A percentile compares a stretch with the other conserved stretches of the same genome.
Conservation (phyloP, 805 yeast genomes). For the Saccharomyces jurei region DNA sequence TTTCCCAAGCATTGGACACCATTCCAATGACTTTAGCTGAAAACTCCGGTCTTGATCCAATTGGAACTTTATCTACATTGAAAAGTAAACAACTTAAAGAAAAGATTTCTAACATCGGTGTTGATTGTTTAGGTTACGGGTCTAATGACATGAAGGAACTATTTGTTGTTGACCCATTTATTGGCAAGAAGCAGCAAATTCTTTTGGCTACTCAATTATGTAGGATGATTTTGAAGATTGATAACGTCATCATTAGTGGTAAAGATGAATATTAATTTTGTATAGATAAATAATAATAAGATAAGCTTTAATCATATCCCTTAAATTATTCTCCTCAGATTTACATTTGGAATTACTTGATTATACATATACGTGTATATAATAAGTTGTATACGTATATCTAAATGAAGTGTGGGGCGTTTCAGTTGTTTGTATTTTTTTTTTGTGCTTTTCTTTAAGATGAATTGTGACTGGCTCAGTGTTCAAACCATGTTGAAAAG, state of each 20-base stretch:
- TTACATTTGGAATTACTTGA: background rate
- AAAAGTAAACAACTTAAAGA: constrained; percentile 81
- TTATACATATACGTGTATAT: background rate
- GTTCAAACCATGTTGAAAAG: constrained; percentile 70
- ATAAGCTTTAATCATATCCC: background rate
- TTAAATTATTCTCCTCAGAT: background rate
- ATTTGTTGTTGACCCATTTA: constrained; percentile 93
- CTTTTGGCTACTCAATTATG: constrained; percentile 93
- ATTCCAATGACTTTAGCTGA: constrained; percentile 94
- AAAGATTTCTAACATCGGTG: constrained; percentile 66
- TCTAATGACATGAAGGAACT: constrained; percentile 87
- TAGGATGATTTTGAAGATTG: constrained; percentile 94
- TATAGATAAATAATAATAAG: background rate
- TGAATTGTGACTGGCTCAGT: background rate
- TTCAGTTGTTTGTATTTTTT: background rate
- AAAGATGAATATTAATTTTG: constrained; percentile 52
- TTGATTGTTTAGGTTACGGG: constrained; percentile 86
- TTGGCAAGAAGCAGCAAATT: constrained; percentile 95
- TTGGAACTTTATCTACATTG: constrained; percentile 76
- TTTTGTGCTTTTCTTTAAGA: background rate
- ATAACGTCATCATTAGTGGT: constrained; percentile 89
- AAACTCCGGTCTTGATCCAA: constrained; percentile 91
- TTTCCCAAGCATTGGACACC: constrained; percentile 81
- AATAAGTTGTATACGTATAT: constrained; percentile 2
- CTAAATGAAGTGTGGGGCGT: constrained; percentile 1